Evolutionary conservation across 2,329 filamentous ascomycete species (phyloP), one percentile per base, ranked within the genome.

Genomic region (Lomentospora prolificans): DNA sequence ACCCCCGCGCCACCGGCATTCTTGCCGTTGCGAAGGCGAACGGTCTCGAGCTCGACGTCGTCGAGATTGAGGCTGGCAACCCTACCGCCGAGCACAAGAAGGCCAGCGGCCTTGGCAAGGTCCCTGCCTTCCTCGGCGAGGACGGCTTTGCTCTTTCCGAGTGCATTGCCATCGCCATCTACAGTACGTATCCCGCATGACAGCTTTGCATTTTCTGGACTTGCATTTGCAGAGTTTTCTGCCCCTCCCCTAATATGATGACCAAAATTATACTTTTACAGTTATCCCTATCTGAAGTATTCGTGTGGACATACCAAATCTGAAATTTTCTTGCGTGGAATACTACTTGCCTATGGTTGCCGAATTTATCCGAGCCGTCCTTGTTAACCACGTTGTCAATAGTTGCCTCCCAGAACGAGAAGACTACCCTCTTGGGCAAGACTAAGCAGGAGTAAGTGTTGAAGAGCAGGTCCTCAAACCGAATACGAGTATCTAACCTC

Each of bases 391-490:
- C 51, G 51, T 24, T 7, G 28, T 62, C 58, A 59, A 60, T 69
- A 97, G 94, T 99, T 72, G 90, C 94, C 68, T 97, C 94, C 66
- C 94, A 99, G 80, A 99, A 99, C 75, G 94, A 97, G 86, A 97
- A 97, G 87, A 99, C 94, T 67, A 95, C 90, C 65, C 90, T 99
- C 64, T 85, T 99, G 67, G 94, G 94, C 71, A 97, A 97, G 87
- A 99, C 91, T 78, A 99, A 99, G 87, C 92, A 99, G 81, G 94
- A 99, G 85, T 90, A 77, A 72, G 79, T 70, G 30, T 7, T 33
- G 30, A 6, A 12, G 30, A 33, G 30, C 30, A 33, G n/a, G 58
- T n/a, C 50, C 12, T 50, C 3, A 2, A 17, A 27, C 44, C 10
- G 22, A 48, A 48, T 1, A 27, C 41, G 31, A 28, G 3, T 7